These are phyloP conservation scores for Pecoramyces ruminantium DNA, from an alignment of 192 early-diverging fungal genomes.

Conservation along the genomic window DNA sequence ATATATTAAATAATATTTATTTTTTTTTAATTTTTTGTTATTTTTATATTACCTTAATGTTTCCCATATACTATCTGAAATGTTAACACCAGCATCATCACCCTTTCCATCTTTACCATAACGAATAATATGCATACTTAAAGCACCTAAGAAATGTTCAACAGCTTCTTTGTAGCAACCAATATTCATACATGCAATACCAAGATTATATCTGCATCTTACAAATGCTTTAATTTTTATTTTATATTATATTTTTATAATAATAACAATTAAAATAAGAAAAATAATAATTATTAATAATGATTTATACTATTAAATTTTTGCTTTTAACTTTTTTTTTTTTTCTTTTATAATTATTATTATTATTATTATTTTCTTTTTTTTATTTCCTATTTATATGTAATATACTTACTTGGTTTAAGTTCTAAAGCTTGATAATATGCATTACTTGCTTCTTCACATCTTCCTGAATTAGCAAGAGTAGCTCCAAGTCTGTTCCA, in stretches of 20 bases:
- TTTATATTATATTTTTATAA: no score
- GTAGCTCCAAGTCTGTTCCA: slow-evolving; percentile 8
- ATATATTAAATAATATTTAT: no score
- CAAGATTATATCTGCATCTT: slow-evolving; percentile 6
- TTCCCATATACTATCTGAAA: slow-evolving; percentile 45
- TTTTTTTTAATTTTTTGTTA: no score
- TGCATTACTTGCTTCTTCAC: slow-evolving; percentile 9
- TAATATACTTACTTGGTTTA: slow-evolving; percentile 5
- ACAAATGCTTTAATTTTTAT: neutral
- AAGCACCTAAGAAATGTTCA: slow-evolving; percentile 7
- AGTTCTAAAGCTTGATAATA: slow-evolving; percentile 9
- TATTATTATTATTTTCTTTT: no score
- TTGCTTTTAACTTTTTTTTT: no score
- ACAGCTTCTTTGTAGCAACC: slow-evolving; percentile 8
- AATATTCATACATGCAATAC: slow-evolving; percentile 7
- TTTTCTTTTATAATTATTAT: no score
- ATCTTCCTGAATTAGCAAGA: slow-evolving; percentile 6
- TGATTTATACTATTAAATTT: no score
- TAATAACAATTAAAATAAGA: no score
- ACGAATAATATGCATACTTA: slow-evolving; percentile 12
- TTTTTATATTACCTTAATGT: slow-evolving; percentile 22
- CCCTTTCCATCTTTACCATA: slow-evolving; percentile 9
- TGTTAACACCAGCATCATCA: slow-evolving; percentile 27
- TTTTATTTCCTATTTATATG: no score
- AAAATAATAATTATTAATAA: no score